Percentiles rank a stretch among this genome's conserved stretches.
Conservation (phyloP, 495 filamentous ascomycete genomes). For the Aspergillus hancockii region DNA sequence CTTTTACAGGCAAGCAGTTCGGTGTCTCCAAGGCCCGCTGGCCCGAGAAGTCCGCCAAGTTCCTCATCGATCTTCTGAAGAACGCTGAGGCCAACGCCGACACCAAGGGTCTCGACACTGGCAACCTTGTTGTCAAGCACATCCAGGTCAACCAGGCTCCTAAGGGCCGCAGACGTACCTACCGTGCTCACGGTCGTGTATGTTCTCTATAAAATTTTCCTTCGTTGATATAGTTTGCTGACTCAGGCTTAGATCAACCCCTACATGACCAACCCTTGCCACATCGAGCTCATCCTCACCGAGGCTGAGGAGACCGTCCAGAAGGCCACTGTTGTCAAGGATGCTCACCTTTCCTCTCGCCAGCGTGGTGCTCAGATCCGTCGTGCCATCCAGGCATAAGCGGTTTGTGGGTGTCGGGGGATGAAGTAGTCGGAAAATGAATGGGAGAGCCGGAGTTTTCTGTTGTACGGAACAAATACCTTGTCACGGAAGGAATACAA, state of each 20-base stretch:
- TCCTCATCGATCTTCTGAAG: slow-evolving; percentile 94
- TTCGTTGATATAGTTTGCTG: neutral
- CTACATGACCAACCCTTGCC: slow-evolving; percentile 99
- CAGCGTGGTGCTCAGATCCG: slow-evolving; percentile 83
- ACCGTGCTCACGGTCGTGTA: slow-evolving; percentile 99
- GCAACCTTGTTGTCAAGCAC: slow-evolving; percentile 96
- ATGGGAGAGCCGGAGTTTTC: slow-evolving; percentile 37
- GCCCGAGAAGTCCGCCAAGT: slow-evolving; percentile 98
- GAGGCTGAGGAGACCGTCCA: slow-evolving; percentile 86
- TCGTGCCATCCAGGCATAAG: slow-evolving; percentile 75
- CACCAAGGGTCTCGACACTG: slow-evolving; percentile 96
- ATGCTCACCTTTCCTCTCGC: slow-evolving; percentile 73
- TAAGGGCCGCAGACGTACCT: slow-evolving; percentile 96
- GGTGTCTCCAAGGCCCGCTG: slow-evolving; percentile 96
- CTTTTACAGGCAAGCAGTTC: slow-evolving; percentile 88
- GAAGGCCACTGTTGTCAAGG: slow-evolving; percentile 68
- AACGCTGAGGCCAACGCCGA: slow-evolving; percentile 99
- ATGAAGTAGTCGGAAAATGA: slow-evolving; percentile 30
- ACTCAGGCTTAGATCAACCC: slow-evolving; percentile 78
- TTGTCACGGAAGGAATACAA: slow-evolving; percentile 46
- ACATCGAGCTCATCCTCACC: slow-evolving; percentile 99
- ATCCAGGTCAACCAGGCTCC: slow-evolving; percentile 99
- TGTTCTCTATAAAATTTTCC: slow-evolving; percentile 43
- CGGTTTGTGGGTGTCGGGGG: slow-evolving; percentile 35
- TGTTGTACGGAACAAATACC: slow-evolving; percentile 43